A percentile compares a stretch with the other conserved stretches of the same genome.
These are phyloP conservation scores for Amanita polypyramis DNA, from an alignment of 768 basidiomycete genomes.

Conservation along the genomic window DNA sequence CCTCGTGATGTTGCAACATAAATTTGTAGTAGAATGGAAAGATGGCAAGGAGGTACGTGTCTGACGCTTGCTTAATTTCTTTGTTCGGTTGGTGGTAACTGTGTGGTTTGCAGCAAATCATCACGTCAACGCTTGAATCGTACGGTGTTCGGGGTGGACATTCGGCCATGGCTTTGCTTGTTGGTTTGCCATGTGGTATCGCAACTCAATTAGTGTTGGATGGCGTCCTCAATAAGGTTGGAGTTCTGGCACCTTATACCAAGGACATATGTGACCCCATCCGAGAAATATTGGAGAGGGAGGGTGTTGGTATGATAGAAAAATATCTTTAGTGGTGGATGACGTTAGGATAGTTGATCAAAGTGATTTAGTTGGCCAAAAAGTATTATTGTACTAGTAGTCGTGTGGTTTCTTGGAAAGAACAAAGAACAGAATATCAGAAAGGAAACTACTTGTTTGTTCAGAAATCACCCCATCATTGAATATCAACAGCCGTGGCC, in stretches of 20 bases:
- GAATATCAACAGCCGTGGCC: too few species aligned
- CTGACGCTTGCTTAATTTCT: constrained; percentile 2
- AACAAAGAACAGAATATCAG: too few species aligned
- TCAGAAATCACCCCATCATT: too few species aligned
- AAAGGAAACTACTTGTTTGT: too few species aligned
- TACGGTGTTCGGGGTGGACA: constrained; percentile 64
- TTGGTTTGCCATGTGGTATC: constrained; percentile 91
- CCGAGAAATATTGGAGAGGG: constrained; percentile 52
- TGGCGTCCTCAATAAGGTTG: constrained; percentile 66
- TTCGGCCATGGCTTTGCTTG: constrained; percentile 87
- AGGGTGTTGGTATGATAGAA: constrained; percentile 69
- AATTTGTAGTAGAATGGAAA: constrained; percentile 84
- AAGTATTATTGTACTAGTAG: neutral
- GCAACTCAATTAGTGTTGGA: constrained; percentile 89
- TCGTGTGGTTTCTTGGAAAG: too few species aligned
- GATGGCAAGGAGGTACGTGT: constrained; percentile 61
- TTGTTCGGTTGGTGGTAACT: constrained; percentile 7
- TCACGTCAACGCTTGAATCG: constrained; percentile 85
- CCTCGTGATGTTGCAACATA: constrained; percentile 97
- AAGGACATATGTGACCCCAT: constrained; percentile 77
- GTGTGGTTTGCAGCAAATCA: constrained; percentile 43
- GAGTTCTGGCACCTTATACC: constrained; percentile 80
- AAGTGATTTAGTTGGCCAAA: neutral
- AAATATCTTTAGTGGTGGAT: constrained; percentile 38
- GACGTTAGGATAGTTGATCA: neutral